Evolutionary conservation across 495 filamentous ascomycete genomes (phyloP), one percentile per base, ranked within the genome.

Genomic region (Polyplosphaeria fusca): DNA sequence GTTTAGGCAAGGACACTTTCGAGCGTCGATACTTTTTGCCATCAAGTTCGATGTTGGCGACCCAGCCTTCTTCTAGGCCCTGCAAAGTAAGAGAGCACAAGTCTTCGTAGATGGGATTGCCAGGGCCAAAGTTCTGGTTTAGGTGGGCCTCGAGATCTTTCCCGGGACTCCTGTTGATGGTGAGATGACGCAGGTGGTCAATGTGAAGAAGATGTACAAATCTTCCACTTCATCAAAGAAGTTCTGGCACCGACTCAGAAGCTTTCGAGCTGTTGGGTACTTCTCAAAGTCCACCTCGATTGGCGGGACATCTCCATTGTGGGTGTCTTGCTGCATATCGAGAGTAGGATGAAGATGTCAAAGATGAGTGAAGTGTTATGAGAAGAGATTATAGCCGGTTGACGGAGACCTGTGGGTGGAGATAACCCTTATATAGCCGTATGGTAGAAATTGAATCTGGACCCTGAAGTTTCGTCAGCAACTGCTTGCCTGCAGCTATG

Each of bases 41-140:
- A 35, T 72, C 67, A 42, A 79, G 55, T 32, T 70, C 67, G 7
- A 58, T 61, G 37, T 66, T 69, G 2, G 74, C 76, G 12, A 74
- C 67, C 75, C 76, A 79, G 49, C 74, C 74, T 66, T 78, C 76
- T 39, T 66, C 48, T 14, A 78, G 62, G 0, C 72, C 76, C 51
- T 70, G 47, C 12, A 59, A 67, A 46, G 73, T 71, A 20, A 68
- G 64, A 4, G 18, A 23, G 66, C 72, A 73, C 38, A 78, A 68
- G 48, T 74, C 69, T 32, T 74, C 69, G 58, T 75, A 76, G 67
- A 70, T 72, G 0, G 61, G 40, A 42, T 66, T 75, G 0, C 70
- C 71, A 0, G 74, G 73, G 11, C 74, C 75, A 39, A 76, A 78
- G 38, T 73, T 55, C 11, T 40, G 39, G 58, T 76, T 78, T 9